Base-by-base conservation (phyloP, 192 early-diverging fungal genomes). In the Mortierella claussenii region DNA sequence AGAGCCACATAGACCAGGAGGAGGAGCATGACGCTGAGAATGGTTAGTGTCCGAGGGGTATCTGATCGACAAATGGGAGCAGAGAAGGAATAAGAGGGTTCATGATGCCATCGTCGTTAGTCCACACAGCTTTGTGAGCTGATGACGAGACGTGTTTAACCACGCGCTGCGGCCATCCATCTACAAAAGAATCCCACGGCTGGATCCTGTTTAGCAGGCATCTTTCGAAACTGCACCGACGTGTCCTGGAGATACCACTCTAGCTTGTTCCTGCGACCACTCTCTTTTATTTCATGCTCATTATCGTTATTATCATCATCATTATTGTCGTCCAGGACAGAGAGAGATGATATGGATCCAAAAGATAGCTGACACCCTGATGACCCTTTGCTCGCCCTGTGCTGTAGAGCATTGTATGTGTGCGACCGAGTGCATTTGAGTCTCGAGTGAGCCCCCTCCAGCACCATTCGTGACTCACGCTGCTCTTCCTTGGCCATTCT, bases 31-130 rank as follows among this genome's bases (percentile, higher is more conserved):
- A 57, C 64, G 6, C 67, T 45, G 44, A 88, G 55, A 8, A 82
- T 87, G 9, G 85, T 84, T 28, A 89, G 34, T 0, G 86, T 87
- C 30, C 84, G 76, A 27, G 88, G 84, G 45, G 83, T 83, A 55
- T 83, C 86, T 88, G n/a, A n/a, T n/a, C n/a, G n/a, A n/a, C n/a
- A n/a, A n/a, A n/a, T n/a, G n/a, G n/a, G n/a, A n/a, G n/a, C n/a
- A n/a, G n/a, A n/a, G n/a, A n/a, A n/a, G n/a, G n/a, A n/a, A n/a
- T n/a, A n/a, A n/a, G n/a, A n/a, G n/a, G n/a, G n/a, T n/a, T n/a
- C n/a, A n/a, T n/a, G n/a, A n/a, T n/a, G n/a, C n/a, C n/a, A n/a
- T n/a, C n/a, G n/a, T n/a, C n/a, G n/a, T n/a, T n/a, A n/a, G n/a
- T n/a, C n/a, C n/a, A n/a, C n/a, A n/a, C n/a, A n/a, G n/a, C n/a